Percentiles rank a stretch among this genome's conserved stretches.
These are phyloP conservation scores for Hypoxylon sp. DNA, from an alignment of 2,329 filamentous ascomycete species.

Conservation along the genomic window DNA sequence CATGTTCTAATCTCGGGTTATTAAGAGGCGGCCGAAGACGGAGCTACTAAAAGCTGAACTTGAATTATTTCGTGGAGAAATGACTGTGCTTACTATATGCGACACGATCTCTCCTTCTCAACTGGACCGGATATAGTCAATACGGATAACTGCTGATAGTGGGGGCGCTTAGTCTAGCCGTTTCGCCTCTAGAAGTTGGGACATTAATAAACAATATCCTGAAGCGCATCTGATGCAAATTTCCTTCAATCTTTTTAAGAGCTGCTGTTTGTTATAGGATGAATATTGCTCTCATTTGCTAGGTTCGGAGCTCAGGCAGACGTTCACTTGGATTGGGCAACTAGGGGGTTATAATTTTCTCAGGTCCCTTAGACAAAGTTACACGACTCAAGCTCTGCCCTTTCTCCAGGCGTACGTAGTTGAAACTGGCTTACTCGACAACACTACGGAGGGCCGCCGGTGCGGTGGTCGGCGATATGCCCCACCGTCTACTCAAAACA, in stretches of 20 bases:
- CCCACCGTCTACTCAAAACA: slow-evolving; percentile 48
- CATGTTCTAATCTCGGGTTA: slow-evolving; percentile 19
- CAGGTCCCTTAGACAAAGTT: slow-evolving; percentile 12
- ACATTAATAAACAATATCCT: slow-evolving; percentile 27
- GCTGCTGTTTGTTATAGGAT: slow-evolving; percentile 8
- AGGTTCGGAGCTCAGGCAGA: slow-evolving; percentile 4
- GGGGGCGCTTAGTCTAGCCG: slow-evolving; percentile 24
- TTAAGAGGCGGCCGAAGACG: slow-evolving; percentile 37
- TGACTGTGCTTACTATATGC: slow-evolving; percentile 33
- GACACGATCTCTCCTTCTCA: slow-evolving; percentile 14
- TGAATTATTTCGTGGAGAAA: slow-evolving; percentile 6
- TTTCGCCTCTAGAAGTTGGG: slow-evolving; percentile 29
- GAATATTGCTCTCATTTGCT: neutral
- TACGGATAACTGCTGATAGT: slow-evolving; percentile 11
- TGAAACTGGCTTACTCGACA: slow-evolving; percentile 50
- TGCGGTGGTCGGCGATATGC: slow-evolving; percentile 51
- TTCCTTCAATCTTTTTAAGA: slow-evolving; percentile 2
- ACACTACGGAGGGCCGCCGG: slow-evolving; percentile 46
- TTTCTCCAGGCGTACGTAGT: neutral
- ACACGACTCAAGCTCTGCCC: slow-evolving; percentile 25
- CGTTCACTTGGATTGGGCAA: slow-evolving; percentile 16
- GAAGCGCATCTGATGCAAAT: slow-evolving; percentile 8
- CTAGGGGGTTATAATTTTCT: slow-evolving; percentile 8
- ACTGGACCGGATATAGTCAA: slow-evolving; percentile 3
- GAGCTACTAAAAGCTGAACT: slow-evolving; percentile 25